Conservation (phyloP, 2,329 filamentous ascomycete genomes). For the Davidsoniella eucalypti region DNA sequence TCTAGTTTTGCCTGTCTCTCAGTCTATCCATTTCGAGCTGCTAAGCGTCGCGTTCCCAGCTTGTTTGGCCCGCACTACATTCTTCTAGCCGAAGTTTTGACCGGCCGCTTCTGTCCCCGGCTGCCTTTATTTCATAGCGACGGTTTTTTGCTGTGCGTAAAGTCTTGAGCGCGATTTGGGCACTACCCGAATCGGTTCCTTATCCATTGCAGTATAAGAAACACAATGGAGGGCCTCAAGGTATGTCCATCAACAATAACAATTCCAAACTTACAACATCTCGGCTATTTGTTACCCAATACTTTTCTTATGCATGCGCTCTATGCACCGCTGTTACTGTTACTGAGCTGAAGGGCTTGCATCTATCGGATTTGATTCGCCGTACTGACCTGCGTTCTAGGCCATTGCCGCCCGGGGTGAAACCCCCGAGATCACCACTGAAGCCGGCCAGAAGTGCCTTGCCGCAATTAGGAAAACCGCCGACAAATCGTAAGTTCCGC, state of each 20-base stretch:
- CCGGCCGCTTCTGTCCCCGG: no score
- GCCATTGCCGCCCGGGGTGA: slow-evolving; percentile 31
- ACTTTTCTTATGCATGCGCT: neutral
- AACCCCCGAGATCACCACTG: slow-evolving; percentile 50
- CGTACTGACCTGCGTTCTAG: slow-evolving; percentile 29
- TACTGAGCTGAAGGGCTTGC: no score
- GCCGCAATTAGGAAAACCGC: slow-evolving; percentile 58
- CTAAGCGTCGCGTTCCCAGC: neutral
- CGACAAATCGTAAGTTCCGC: slow-evolving; percentile 56
- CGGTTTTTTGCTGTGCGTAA: neutral
- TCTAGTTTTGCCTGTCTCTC: no score
- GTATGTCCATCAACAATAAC: slow-evolving; percentile 3
- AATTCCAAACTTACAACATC: no score
- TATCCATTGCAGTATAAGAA: slow-evolving; percentile 8
- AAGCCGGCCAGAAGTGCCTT: slow-evolving; percentile 56
- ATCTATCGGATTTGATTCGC: neutral
- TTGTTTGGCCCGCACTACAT: neutral
- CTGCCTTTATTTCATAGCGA: no score
- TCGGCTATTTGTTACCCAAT: no score
- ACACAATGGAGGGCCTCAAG: slow-evolving; percentile 8
- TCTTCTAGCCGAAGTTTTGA: neutral
- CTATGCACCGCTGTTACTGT: neutral
- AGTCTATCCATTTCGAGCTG: no score
- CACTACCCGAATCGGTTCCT: neutral
- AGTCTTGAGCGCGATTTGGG: slow-evolving; percentile 3